phyloP scores from a whole-genome alignment of 73 alveolate species.

The Uronychia binucleata region DNA sequence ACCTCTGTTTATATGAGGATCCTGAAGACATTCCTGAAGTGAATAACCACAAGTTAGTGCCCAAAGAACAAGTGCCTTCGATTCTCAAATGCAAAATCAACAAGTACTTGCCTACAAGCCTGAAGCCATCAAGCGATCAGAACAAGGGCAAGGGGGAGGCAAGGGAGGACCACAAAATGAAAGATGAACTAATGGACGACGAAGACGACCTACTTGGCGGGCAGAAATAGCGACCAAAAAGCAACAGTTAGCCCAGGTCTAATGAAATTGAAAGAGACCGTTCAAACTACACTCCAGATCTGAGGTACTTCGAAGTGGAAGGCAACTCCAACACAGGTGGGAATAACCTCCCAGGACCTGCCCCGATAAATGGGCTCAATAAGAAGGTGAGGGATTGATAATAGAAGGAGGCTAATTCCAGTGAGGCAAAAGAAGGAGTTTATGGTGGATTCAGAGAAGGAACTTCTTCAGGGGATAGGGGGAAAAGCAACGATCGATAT shows the following conservation, averaged over 20 bases:
- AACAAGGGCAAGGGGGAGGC: not conserved
- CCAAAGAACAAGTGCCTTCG: not conserved
- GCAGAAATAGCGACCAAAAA: not conserved
- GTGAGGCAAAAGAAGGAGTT: not conserved
- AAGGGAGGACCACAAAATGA: not conserved
- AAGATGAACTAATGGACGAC: not conserved
- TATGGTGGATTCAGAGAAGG: not conserved
- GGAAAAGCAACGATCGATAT: not conserved
- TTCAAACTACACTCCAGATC: not conserved
- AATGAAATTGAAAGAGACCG: not conserved
- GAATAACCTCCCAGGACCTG: not conserved
- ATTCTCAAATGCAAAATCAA: not conserved
- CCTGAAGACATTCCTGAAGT: not conserved
- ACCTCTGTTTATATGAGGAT: slow-evolving; percentile 1
- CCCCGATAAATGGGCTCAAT: too few species aligned
- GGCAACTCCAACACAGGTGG: not conserved
- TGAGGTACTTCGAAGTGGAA: not conserved
- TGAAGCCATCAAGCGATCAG: not conserved
- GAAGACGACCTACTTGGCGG: not conserved
- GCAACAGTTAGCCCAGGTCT: not conserved
- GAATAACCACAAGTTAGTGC: not conserved
- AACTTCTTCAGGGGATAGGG: not conserved
- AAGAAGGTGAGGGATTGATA: not conserved
- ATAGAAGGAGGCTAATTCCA: not conserved
- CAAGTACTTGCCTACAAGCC: not conserved